phyloP scores from a whole-genome alignment of 352 stramenopile species.

The Saprolegnia diclina region DNA sequence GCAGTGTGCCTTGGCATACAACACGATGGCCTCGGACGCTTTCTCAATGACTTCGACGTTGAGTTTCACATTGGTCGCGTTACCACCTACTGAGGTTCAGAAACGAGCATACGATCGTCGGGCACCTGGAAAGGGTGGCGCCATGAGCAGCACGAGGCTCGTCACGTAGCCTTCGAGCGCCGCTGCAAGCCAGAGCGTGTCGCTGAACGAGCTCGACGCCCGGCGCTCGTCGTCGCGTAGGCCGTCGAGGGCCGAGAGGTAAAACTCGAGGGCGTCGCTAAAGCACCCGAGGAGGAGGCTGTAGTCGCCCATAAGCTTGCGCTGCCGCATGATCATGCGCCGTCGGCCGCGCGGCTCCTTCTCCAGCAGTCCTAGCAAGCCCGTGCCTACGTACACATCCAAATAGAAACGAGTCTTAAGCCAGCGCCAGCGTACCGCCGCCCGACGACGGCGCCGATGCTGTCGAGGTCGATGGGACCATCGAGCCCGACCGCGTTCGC shows the following conservation, averaged over 20 bases:
- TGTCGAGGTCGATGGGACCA: slow-evolving; percentile 27
- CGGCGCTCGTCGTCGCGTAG: slow-evolving; percentile 65
- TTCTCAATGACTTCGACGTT: slow-evolving; percentile 73
- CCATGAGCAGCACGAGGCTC: slow-evolving; percentile 15
- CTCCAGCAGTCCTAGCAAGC: background rate
- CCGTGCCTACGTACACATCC: background rate
- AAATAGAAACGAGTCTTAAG: too few relatives aligned
- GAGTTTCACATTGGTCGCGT: slow-evolving; percentile 49
- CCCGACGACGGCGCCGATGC: background rate
- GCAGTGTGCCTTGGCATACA: slow-evolving; percentile 63
- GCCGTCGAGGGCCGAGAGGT: slow-evolving; percentile 59
- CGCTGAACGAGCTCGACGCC: slow-evolving; percentile 32
- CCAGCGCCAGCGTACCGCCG: background rate
- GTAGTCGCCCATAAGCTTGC: slow-evolving; percentile 81
- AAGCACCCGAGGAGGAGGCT: slow-evolving; percentile 58
- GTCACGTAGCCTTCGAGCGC: slow-evolving; percentile 50
- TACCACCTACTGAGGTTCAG: slow-evolving; percentile 37
- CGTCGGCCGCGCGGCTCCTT: slow-evolving; percentile 48
- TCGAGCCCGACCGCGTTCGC: slow-evolving; percentile 11
- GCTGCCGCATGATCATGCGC: slow-evolving; percentile 48
- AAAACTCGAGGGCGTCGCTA: slow-evolving; percentile 64
- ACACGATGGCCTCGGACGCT: slow-evolving; percentile 53
- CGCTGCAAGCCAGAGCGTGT: slow-evolving; percentile 73
- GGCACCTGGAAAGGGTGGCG: background rate
- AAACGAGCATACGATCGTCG: slow-evolving; percentile 27